These are phyloP conservation scores for Aspergillus candidus DNA, from an alignment of 2,329 filamentous ascomycete genomes.

Conservation along the genomic window DNA sequence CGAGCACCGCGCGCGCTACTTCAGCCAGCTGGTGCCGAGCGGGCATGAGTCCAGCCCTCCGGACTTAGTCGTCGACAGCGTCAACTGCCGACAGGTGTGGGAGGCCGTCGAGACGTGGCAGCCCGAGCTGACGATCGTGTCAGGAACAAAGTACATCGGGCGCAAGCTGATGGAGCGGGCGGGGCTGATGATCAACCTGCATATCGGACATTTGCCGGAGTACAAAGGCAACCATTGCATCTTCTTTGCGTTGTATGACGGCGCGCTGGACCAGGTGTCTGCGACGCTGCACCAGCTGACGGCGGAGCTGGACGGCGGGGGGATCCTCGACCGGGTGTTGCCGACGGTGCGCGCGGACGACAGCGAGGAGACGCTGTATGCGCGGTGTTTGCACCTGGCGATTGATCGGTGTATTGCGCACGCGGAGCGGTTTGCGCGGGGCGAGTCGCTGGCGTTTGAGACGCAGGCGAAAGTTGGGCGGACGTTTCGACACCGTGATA, in stretches of 20 bases:
- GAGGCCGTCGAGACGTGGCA: not conserved
- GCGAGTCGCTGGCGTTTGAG: not conserved
- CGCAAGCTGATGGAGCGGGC: not conserved
- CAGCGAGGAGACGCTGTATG: not conserved
- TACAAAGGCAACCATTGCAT: not conserved
- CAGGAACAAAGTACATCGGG: not conserved
- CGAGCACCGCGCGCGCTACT: not conserved
- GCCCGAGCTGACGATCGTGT: not conserved
- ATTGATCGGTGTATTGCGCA: not conserved
- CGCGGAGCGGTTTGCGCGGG: not conserved
- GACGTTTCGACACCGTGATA: not conserved
- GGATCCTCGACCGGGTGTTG: not conserved
- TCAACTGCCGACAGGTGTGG: not conserved
- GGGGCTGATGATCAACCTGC: not conserved
- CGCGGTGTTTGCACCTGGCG: not conserved
- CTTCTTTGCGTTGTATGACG: not conserved
- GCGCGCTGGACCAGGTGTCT: not conserved
- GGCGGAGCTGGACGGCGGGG: not conserved
- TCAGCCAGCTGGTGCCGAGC: not conserved
- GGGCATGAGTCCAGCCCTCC: not conserved
- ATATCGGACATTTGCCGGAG: not conserved
- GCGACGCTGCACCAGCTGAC: not conserved
- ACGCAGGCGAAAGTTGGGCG: not conserved
- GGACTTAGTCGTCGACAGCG: not conserved
- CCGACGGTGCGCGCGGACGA: not conserved